Evolutionary conservation across 2,329 filamentous ascomycete genomes (phyloP).

Genomic region (Laburnicola sp.): DNA sequence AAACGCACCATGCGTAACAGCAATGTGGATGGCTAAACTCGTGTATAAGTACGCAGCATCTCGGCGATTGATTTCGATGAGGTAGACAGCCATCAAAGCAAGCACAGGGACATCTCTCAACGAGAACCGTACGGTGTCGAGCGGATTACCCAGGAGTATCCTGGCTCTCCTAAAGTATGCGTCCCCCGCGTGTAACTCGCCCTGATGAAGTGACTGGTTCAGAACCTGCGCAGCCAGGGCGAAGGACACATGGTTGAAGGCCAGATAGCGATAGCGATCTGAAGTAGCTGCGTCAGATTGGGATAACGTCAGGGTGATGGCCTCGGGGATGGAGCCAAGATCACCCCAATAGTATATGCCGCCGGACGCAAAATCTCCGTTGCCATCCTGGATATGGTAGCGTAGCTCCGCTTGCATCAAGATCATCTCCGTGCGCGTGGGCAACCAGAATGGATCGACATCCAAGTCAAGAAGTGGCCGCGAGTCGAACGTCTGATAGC

Average conservation of each 20-base stretch:
- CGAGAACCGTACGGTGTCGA: conserved; percentile 30
- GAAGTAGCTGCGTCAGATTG: conserved; percentile 22
- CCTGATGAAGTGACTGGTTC: conserved; percentile 15
- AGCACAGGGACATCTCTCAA: conserved; percentile 30
- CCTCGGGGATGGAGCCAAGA: conserved; percentile 18
- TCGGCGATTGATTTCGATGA: conserved; percentile 35
- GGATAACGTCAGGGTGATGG: conserved; percentile 16
- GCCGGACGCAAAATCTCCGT: conserved; percentile 25
- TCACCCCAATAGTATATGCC: conserved; percentile 35
- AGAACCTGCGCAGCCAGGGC: conserved; percentile 26
- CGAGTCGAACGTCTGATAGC: conserved; percentile 35
- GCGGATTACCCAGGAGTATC: conserved; percentile 29
- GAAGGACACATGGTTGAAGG: conserved; percentile 33
- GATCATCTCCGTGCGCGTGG: conserved; percentile 22
- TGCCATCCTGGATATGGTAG: conserved; percentile 30
- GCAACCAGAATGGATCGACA: conserved; percentile 34
- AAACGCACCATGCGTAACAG: conserved; percentile 30
- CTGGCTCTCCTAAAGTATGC: conserved; percentile 32
- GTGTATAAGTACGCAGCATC: conserved; percentile 34
- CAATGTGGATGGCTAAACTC: conserved; percentile 31
- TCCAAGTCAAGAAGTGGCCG: conserved; percentile 28
- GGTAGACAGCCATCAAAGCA: conserved; percentile 31
- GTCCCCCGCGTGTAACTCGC: conserved; percentile 25
- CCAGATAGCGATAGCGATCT: conserved; percentile 24
- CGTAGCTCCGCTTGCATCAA: conserved; percentile 27